A percentile compares a stretch with the other conserved stretches of the same genome.
phyloP scores from a whole-genome alignment of 495 filamentous ascomycete genomes.

The Penicillium bialowiezense region DNA sequence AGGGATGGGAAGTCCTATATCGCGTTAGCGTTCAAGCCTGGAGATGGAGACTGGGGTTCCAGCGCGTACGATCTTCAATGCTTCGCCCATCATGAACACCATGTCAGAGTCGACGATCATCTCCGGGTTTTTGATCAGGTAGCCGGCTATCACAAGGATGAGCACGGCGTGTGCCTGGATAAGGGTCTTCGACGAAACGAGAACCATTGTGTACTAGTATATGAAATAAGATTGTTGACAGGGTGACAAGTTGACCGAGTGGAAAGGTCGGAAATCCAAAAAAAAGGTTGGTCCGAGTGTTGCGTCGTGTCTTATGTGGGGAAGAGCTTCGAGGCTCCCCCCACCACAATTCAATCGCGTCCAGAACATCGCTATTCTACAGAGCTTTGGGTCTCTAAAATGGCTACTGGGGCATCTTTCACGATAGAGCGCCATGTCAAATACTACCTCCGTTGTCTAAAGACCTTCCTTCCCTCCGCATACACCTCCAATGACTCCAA shows the following conservation, averaged over 20 bases:
- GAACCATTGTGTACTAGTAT: slow-evolving; percentile 56
- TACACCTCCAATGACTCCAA: slow-evolving; percentile 87
- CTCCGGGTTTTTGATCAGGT: slow-evolving; percentile 70
- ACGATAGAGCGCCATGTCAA: slow-evolving; percentile 74
- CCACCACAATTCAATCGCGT: slow-evolving; percentile 5
- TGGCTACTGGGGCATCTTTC: slow-evolving; percentile 45
- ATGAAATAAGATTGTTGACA: not conserved
- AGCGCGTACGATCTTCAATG: slow-evolving; percentile 68
- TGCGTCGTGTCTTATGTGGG: slow-evolving; percentile 22
- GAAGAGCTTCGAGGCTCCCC: slow-evolving; percentile 17
- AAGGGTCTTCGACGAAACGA: slow-evolving; percentile 73
- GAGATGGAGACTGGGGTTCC: too few species aligned
- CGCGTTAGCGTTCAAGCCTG: slow-evolving; percentile 28
- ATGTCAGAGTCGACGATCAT: slow-evolving; percentile 74
- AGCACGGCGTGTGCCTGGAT: slow-evolving; percentile 77
- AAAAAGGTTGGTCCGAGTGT: slow-evolving; percentile 14
- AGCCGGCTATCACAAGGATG: slow-evolving; percentile 76
- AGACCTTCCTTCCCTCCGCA: slow-evolving; percentile 70
- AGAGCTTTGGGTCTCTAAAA: slow-evolving; percentile 6
- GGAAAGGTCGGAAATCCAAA: not conserved
- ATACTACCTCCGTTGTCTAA: slow-evolving; percentile 90
- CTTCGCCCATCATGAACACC: slow-evolving; percentile 79
- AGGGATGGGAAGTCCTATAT: slow-evolving; percentile 51
- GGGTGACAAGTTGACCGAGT: slow-evolving; percentile 6
- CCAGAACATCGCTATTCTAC: not conserved